These are phyloP conservation scores for Apiotrichum akiyoshidainum DNA, from an alignment of 1,284 basidiomycete genomes.

Conservation along the genomic window DNA sequence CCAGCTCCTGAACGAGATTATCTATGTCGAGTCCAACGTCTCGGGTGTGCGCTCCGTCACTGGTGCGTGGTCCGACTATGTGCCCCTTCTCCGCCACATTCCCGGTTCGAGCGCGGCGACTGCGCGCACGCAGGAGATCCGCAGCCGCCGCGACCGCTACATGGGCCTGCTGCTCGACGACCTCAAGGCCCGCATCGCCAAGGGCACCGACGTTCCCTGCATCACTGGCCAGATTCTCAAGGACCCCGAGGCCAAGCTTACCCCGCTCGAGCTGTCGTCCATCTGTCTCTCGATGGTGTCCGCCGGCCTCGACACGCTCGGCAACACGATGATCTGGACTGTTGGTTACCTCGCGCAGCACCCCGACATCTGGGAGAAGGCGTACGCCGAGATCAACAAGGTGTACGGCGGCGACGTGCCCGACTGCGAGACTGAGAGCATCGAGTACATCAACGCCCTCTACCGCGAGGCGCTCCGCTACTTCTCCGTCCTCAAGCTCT, in stretches of 20 bases:
- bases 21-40: slow-evolving; percentile 16
- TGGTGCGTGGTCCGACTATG: slow-evolving; percentile 16
- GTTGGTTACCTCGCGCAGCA: slow-evolving; percentile 23
- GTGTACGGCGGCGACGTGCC: slow-evolving; percentile 14
- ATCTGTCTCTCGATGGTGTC: slow-evolving; percentile 26
- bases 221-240: slow-evolving; percentile 23
- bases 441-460: slow-evolving; percentile 19
- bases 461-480: slow-evolving; percentile 21
- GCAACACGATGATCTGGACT: slow-evolving; percentile 23
- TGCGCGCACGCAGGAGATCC: slow-evolving; percentile 1
- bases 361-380: slow-evolving; percentile 21
- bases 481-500: slow-evolving; percentile 24
- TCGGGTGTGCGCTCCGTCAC: slow-evolving; percentile 18
- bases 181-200: slow-evolving; percentile 16
- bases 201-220: slow-evolving; percentile 22
- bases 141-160: slow-evolving; percentile 20
- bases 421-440: slow-evolving; percentile 17
- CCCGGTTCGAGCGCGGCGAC: slow-evolving; percentile 1
- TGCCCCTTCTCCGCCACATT: slow-evolving; percentile 17
- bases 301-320: slow-evolving; percentile 24
- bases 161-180: slow-evolving; percentile 20
- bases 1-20: slow-evolving; percentile 18
- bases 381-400: slow-evolving; percentile 15
- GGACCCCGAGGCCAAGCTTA: slow-evolving; percentile 24
- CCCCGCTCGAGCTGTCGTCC: slow-evolving; percentile 18